Evolutionary conservation across 495 filamentous ascomycete genomes (phyloP).

Genomic region (Aspergillus hancockii): DNA sequence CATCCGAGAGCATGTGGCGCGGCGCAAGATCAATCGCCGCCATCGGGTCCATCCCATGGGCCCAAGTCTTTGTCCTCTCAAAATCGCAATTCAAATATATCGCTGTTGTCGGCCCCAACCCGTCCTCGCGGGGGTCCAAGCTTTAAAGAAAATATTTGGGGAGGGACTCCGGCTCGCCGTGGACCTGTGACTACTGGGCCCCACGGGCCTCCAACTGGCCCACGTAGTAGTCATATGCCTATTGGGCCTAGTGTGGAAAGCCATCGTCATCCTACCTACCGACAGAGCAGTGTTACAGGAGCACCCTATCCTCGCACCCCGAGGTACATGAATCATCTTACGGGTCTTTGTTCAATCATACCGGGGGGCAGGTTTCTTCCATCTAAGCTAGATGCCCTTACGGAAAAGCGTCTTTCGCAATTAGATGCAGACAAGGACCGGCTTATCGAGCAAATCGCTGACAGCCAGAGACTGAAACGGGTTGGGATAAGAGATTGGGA

Average conservation of each 20-base stretch:
- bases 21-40: constrained; percentile 39
- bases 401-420: constrained; percentile 50
- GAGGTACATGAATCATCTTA: constrained; percentile 53
- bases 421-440: constrained; percentile 58
- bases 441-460: constrained; percentile 54
- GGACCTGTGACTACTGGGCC: constrained; percentile 31
- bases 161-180: constrained; percentile 40
- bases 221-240: constrained; percentile 41
- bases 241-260: constrained; percentile 25
- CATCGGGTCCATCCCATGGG: constrained; percentile 49
- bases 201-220: constrained; percentile 43
- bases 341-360: constrained; percentile 50
- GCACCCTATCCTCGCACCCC: constrained; percentile 52
- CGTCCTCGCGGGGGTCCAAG: constrained; percentile 53
- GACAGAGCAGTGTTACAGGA: constrained; percentile 50
- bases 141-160: constrained; percentile 39
- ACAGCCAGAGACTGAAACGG: constrained; percentile 55
- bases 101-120: constrained; percentile 60
- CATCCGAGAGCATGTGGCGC: constrained; percentile 39
- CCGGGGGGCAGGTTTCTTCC: constrained; percentile 51
- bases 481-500: constrained; percentile 60
- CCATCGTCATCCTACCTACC: constrained; percentile 42
- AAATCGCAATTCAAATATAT: constrained; percentile 48
- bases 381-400: constrained; percentile 36
- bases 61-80: constrained; percentile 48